Base-by-base conservation (phyloP, 2,329 filamentous ascomycete genomes). In the Hypoxylon sp. region DNA sequence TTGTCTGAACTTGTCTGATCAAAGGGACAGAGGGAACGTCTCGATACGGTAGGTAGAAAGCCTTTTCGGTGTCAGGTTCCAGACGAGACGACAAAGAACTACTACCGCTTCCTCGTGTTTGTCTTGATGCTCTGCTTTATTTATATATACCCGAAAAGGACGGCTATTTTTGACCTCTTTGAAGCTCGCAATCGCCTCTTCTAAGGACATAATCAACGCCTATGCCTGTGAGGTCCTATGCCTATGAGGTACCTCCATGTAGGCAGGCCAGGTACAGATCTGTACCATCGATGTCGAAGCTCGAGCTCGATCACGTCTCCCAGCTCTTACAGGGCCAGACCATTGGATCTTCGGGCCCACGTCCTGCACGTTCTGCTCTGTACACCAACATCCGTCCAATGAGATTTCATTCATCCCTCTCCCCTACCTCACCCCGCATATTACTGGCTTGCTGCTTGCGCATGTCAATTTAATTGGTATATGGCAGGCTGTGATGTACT, bases 401-500 rank as follows among this genome's bases (percentile, higher is more conserved):
- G 7, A 8, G 31, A 15, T 35, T 8, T 8, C 4, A 15, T 17
- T 8, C 6, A 17, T 15, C n/a, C 31, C 41, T 26, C 45, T 38
- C 27, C 18, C 24, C 27, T 24, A 9, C 18, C 24, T 38, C 33
- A 13, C 31, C 31, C 26, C 26, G n/a, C 31, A 35, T 8, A 7
- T n/a, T 35, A 7, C n/a, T 35, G 31, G 31, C 31, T 35, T 35
- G n/a, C 31, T n/a, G n/a, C n/a, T n/a, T 60, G 57, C 48, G 59
- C 48, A 48, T 59, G 51, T n/a, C n/a, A n/a, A n/a, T n/a, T n/a
- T n/a, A n/a, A n/a, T n/a, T n/a, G n/a, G n/a, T n/a, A n/a, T n/a
- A n/a, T n/a, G n/a, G n/a, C n/a, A n/a, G n/a, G n/a, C n/a, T 35
- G 42, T 60, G 56, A 49, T 51, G 60, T 55, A 62, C 48, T 35